Percentiles rank a stretch among this genome's conserved stretches.
Evolutionary conservation across 306 rosid species (phyloP).

Genomic region (Ceratonia siliqua): DNA sequence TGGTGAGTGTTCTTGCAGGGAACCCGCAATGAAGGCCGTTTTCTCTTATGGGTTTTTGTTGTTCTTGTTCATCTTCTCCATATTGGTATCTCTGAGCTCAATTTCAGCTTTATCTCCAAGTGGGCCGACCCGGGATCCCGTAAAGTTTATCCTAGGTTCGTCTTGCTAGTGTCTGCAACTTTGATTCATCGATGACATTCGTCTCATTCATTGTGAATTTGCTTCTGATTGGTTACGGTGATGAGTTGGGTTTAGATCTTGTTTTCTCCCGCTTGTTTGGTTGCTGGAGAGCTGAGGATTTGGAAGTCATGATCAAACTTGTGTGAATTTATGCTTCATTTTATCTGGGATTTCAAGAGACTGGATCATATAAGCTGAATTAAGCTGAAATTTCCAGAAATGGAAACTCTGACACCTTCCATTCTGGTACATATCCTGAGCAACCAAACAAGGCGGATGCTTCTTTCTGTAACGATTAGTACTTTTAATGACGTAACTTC

Average conservation of each 20-base stretch:
- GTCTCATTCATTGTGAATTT: constrained; percentile 21
- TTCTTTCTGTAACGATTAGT: background rate
- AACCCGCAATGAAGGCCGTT: constrained; percentile 46
- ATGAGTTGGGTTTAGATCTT: constrained; percentile 41
- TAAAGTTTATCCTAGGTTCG: constrained; percentile 63
- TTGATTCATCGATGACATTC: background rate
- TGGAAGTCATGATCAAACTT: constrained; percentile 22
- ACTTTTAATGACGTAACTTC: background rate
- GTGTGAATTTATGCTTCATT: constrained; percentile 16
- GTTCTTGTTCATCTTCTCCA: constrained; percentile 39
- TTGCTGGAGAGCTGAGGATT: constrained; percentile 14
- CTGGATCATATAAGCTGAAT: background rate
- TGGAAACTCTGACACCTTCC: constrained; percentile 1
- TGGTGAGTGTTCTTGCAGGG: constrained; percentile 25
- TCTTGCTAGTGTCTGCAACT: background rate
- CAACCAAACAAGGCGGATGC: constrained; percentile 8
- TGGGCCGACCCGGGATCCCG: constrained; percentile 34
- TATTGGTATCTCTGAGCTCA: constrained; percentile 46
- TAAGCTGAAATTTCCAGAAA: background rate
- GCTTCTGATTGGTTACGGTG: background rate
- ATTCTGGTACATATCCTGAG: background rate
- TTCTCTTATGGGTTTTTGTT: constrained; percentile 35
- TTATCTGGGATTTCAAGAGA: constrained; percentile 17
- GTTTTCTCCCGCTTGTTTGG: background rate
- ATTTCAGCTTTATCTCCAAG: constrained; percentile 51